Conservation (phyloP, 164 flowering plant species). For the Nelumbo lutea region DNA sequence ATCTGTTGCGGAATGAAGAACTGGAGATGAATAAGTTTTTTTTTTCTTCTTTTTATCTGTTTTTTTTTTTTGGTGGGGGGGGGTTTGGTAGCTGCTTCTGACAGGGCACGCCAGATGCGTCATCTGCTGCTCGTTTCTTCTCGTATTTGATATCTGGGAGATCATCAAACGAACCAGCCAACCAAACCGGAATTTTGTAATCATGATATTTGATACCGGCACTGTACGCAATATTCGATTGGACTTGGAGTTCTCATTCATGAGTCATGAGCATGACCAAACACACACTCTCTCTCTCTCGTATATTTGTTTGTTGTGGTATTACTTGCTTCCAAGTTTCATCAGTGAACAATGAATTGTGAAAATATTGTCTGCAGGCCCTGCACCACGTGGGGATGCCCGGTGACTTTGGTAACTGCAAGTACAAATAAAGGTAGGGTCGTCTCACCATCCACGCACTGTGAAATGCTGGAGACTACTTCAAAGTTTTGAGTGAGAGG, state of each 20-base stretch:
- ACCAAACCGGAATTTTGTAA: constrained; percentile 4
- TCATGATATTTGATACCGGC: constrained; percentile 15
- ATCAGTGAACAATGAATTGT: no score
- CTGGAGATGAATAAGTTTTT: neutral
- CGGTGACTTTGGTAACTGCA: no score
- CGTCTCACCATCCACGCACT: no score
- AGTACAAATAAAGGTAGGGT: no score
- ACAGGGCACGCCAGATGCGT: neutral
- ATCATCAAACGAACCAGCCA: neutral
- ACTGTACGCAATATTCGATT: constrained; percentile 11
- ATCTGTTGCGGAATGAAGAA: no score
- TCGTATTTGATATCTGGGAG: neutral
- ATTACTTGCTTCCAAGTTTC: no score
- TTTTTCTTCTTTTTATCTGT: neutral
- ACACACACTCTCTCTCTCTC: neutral
- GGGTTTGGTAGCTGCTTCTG: neutral
- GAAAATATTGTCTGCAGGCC: no score
- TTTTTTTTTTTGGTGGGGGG: neutral
- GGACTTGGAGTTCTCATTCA: constrained; percentile 8
- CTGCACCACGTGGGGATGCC: no score
- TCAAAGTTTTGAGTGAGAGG: no score
- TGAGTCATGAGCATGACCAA: neutral
- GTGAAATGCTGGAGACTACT: no score
- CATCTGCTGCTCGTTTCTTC: neutral
- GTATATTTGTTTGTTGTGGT: no score